These are phyloP conservation scores for Coemansia sp. DNA, from an alignment of 192 early-diverging fungal species.

Conservation along the genomic window DNA sequence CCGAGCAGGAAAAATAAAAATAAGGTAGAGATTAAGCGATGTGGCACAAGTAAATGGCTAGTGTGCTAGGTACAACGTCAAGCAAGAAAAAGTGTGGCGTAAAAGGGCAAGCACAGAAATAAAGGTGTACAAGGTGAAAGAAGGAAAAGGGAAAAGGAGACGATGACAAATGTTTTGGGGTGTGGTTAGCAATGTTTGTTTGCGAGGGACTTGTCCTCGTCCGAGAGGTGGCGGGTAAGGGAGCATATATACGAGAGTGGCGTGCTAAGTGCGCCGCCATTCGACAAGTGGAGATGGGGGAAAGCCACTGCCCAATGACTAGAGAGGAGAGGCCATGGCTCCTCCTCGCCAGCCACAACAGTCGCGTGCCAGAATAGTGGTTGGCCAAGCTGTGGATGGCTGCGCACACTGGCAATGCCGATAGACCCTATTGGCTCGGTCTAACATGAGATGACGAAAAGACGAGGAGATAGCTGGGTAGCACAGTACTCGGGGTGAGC, in stretches of 20 bases:
- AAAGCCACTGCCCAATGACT: neutral
- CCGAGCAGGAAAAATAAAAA: slow-evolving; percentile 3
- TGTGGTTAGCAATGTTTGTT: neutral
- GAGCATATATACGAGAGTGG: neutral
- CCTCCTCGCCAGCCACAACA: neutral
- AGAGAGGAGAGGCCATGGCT: neutral
- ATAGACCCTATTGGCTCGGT: neutral
- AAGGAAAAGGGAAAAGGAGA: neutral
- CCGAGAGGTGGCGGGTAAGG: neutral
- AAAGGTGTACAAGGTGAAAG: neutral
- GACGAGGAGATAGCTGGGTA: neutral
- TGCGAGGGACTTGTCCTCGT: neutral
- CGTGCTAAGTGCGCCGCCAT: slow-evolving; percentile 3
- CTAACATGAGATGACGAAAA: neutral
- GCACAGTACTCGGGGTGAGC: neutral
- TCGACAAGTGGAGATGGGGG: slow-evolving; percentile 1
- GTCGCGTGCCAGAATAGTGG: neutral
- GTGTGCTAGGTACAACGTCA: neutral
- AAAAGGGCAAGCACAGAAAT: slow-evolving; percentile 6
- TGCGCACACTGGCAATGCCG: neutral
- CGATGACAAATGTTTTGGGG: neutral
- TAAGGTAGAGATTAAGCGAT: slow-evolving; percentile 6
- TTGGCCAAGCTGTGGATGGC: neutral
- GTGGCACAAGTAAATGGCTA: neutral
- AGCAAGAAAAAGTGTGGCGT: neutral